Evolutionary conservation across 805 yeast species (phyloP).

Genomic region (Saccharomycopsis sp.): DNA sequence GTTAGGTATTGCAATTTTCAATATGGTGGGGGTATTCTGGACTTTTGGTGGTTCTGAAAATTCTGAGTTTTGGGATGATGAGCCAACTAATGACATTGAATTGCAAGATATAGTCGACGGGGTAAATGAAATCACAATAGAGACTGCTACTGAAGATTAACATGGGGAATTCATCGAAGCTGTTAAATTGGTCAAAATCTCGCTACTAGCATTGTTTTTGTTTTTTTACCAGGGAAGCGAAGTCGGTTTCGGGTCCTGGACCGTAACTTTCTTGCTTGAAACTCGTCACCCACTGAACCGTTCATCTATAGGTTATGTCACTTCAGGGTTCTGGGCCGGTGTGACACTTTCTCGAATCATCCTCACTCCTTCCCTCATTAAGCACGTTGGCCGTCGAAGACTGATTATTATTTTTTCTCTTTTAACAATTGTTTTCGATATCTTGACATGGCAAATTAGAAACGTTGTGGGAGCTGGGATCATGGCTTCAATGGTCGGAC

Average conservation of each 20-base stretch:
- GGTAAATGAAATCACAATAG: no score
- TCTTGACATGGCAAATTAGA: conserved; percentile 44
- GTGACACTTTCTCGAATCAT: conserved; percentile 49
- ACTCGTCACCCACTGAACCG: conserved; percentile 41
- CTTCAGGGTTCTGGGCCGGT: conserved; percentile 64
- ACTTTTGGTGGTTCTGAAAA: conserved; percentile 40
- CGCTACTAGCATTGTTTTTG: conserved; percentile 45
- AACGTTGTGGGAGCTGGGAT: conserved; percentile 40
- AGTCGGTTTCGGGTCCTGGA: conserved; percentile 60
- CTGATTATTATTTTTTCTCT: conserved; percentile 33
- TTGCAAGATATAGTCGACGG: not conserved
- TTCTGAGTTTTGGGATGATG: no score
- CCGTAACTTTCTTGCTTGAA: conserved; percentile 48
- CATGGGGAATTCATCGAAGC: conserved; percentile 25
- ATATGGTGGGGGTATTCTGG: conserved; percentile 29
- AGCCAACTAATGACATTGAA: conserved; percentile 1
- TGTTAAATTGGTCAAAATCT: conserved; percentile 36
- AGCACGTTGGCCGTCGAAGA: conserved; percentile 37
- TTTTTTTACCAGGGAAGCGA: conserved; percentile 60
- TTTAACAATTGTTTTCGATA: conserved; percentile 32
- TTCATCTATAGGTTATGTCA: conserved; percentile 44
- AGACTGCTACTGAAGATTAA: not conserved
- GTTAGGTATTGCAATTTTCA: conserved; percentile 34
- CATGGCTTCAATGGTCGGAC: conserved; percentile 40
- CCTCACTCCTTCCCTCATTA: conserved; percentile 37